These are phyloP conservation scores for Brassica incana DNA, from an alignment of 345 rosid species.

Conservation along the genomic window DNA sequence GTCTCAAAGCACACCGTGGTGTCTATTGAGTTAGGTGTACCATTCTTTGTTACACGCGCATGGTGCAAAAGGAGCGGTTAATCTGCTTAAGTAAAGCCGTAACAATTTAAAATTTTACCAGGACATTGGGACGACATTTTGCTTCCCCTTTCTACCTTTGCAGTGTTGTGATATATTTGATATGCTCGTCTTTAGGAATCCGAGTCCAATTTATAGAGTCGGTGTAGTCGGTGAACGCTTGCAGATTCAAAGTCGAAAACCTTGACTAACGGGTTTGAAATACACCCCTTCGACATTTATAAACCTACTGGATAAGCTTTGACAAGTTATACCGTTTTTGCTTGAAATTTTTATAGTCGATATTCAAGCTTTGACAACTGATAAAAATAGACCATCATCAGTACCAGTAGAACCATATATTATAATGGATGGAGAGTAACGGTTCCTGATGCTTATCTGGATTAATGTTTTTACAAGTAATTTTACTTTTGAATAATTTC, in stretches of 20 bases:
- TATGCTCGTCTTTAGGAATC: background rate
- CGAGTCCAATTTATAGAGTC: constrained; percentile 22
- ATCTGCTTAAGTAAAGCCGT: background rate
- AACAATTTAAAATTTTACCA: background rate
- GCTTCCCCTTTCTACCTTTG: background rate
- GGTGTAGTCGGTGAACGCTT: constrained; percentile 4
- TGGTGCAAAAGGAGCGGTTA: background rate
- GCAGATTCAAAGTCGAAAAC: background rate
- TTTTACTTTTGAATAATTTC: background rate
- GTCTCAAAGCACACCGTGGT: no score
- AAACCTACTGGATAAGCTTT: constrained; percentile 6
- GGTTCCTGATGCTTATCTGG: background rate
- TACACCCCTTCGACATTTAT: background rate
- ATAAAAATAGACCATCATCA: background rate
- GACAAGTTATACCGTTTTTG: background rate
- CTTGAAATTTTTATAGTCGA: background rate
- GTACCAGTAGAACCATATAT: background rate
- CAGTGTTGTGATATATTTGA: background rate
- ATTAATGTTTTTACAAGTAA: background rate
- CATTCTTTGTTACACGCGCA: background rate
- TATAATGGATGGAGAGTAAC: background rate
- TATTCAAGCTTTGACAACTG: background rate
- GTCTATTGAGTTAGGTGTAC: no score
- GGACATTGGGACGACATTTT: constrained; percentile 27
- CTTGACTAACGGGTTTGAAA: background rate